Evolutionary conservation across 2,329 filamentous ascomycete genomes (phyloP).

Genomic region (Lizonia empirigonia): DNA sequence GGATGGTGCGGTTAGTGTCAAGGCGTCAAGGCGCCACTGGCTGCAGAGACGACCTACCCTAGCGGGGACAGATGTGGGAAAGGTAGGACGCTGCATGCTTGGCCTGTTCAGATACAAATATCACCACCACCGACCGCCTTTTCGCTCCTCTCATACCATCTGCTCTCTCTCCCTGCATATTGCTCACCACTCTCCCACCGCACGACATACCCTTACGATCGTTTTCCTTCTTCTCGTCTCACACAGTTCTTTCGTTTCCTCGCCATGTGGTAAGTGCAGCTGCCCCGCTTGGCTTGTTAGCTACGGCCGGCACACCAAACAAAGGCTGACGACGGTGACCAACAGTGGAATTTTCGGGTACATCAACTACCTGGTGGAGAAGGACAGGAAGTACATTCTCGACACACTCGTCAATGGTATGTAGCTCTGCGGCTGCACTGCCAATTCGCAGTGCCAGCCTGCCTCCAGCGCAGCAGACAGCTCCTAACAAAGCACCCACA

Average conservation of each 20-base stretch:
- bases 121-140: slow-evolving; percentile 45
- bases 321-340: slow-evolving; percentile 26
- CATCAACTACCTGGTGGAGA: slow-evolving; percentile 99
- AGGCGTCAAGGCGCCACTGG: slow-evolving; percentile 30
- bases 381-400: slow-evolving; percentile 95
- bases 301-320: slow-evolving; percentile 11
- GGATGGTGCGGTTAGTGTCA: slow-evolving; percentile 18
- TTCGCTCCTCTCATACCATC: slow-evolving; percentile 39
- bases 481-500: slow-evolving; percentile 50
- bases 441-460: slow-evolving; percentile 8
- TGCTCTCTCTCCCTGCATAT: slow-evolving; percentile 23
- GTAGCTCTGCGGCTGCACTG: slow-evolving; percentile 40
- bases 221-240: slow-evolving; percentile 31
- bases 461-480: slow-evolving; percentile 8
- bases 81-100: slow-evolving; percentile 35
- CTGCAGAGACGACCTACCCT: slow-evolving; percentile 29
- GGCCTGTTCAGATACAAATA: slow-evolving; percentile 44
- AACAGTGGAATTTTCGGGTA: slow-evolving; percentile 93
- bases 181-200: slow-evolving; percentile 20
- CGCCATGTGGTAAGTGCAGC: slow-evolving; percentile 48
- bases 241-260: slow-evolving; percentile 33
- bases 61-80: slow-evolving; percentile 37
- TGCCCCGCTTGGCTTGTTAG: slow-evolving; percentile 27
- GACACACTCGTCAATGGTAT: slow-evolving; percentile 94
- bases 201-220: slow-evolving; percentile 31